phyloP scores from a whole-genome alignment of 306 rosid genomes.

The Begonia loranthoides region DNA sequence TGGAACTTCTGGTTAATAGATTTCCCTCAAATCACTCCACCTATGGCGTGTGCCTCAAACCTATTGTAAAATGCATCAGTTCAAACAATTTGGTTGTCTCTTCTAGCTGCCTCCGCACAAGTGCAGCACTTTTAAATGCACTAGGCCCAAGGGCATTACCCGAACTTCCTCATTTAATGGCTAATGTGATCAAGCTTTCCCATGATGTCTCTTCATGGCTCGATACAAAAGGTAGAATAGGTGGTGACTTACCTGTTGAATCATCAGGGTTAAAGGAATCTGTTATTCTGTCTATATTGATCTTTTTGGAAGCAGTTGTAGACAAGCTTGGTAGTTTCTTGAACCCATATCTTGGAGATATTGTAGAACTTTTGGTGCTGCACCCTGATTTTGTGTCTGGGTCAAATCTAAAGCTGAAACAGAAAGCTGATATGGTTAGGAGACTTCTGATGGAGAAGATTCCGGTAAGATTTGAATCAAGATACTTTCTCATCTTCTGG shows the following conservation, averaged over 20 bases:
- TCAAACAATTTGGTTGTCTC: constrained; percentile 30
- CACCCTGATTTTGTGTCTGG: constrained; percentile 38
- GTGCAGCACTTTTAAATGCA: constrained; percentile 57
- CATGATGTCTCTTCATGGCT: constrained; percentile 21
- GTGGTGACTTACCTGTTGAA: constrained; percentile 8
- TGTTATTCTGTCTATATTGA: constrained; percentile 34
- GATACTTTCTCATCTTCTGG: constrained; percentile 2
- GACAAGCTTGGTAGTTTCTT: constrained; percentile 80
- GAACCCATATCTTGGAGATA: constrained; percentile 59
- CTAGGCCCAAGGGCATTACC: constrained; percentile 72
- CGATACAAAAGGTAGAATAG: constrained; percentile 18
- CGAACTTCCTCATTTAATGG: constrained; percentile 75
- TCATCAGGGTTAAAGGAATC: constrained; percentile 31
- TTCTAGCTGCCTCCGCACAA: constrained; percentile 62
- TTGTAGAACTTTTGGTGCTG: constrained; percentile 58
- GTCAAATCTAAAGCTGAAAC: constrained; percentile 41
- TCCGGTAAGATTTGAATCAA: constrained; percentile 45
- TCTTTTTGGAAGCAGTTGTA: constrained; percentile 63
- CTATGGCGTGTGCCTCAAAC: constrained; percentile 44
- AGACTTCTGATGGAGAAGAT: constrained; percentile 60
- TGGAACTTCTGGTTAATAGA: constrained; percentile 56
- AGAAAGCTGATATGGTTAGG: constrained; percentile 44
- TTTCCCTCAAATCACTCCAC: constrained; percentile 44
- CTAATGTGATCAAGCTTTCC: constrained; percentile 40
- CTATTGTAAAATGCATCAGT: constrained; percentile 36